phyloP scores from a whole-genome alignment of 306 rosid genomes.

The Acacia crassicarpa region DNA sequence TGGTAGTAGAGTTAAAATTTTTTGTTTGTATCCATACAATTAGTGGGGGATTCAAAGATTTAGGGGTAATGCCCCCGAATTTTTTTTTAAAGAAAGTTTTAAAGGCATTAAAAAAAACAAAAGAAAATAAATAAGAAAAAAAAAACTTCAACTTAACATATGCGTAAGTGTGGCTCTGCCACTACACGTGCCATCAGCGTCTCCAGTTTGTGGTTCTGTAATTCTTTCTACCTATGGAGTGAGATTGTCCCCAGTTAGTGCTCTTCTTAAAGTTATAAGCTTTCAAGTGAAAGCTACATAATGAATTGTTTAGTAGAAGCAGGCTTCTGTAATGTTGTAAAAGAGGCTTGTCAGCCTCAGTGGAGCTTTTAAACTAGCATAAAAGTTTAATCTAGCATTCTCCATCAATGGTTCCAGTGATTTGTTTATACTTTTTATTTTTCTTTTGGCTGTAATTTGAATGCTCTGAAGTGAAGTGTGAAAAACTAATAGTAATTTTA shows the following conservation, averaged over 20 bases:
- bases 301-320: slow-evolving; percentile 39
- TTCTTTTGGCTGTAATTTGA: background rate
- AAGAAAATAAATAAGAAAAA: too few relatives aligned
- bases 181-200: too few relatives aligned
- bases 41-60: too few relatives aligned
- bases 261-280: slow-evolving; percentile 13
- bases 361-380: background rate
- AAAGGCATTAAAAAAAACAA: too few relatives aligned
- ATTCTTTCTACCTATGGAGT: slow-evolving; percentile 60
- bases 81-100: too few relatives aligned
- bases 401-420: background rate
- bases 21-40: too few relatives aligned
- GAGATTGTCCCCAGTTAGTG: slow-evolving; percentile 36
- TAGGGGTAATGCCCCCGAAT: too few relatives aligned
- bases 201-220: slow-evolving; percentile 46
- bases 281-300: slow-evolving; percentile 35
- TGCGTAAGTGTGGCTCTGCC: too few relatives aligned
- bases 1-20: too few relatives aligned
- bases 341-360: slow-evolving; percentile 31
- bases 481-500: too few relatives aligned
- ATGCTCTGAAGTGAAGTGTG: background rate
- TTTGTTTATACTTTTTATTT: background rate
- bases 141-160: too few relatives aligned
- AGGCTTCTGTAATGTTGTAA: slow-evolving; percentile 39
- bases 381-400: too few relatives aligned